Evolutionary conservation across 768 basidiomycete species (phyloP).

Genomic region (Asterophora lycoperdoides): DNA sequence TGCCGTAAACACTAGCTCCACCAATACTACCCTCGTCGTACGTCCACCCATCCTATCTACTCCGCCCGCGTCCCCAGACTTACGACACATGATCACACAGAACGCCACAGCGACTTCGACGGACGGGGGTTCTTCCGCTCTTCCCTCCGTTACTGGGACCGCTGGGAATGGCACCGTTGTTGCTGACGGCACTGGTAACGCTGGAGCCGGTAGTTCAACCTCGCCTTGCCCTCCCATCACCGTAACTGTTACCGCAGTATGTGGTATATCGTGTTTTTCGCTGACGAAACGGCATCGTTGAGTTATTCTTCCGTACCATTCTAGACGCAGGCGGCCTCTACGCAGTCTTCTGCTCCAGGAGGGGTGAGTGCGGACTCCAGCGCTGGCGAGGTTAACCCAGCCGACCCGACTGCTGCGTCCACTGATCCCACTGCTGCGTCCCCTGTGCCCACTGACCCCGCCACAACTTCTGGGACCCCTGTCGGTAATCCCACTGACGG

Average conservation of each 20-base stretch:
- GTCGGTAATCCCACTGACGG: no score
- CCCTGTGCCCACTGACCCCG: no score
- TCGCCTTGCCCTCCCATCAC: slow-evolving; percentile 14
- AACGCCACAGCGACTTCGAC: neutral
- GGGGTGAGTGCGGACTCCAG: no score
- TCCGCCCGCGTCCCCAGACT: neutral
- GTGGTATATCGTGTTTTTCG: no score
- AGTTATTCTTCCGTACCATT: no score
- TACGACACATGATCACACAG: neutral
- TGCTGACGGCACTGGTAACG: slow-evolving; percentile 8
- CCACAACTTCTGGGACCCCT: no score
- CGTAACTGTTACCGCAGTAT: slow-evolving; percentile 15
- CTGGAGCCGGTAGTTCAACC: slow-evolving; percentile 6
- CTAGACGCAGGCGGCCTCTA: slow-evolving; percentile 14
- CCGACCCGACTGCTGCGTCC: no score
- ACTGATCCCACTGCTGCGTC: no score
- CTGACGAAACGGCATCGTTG: no score
- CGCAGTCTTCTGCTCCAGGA: neutral
- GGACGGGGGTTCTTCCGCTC: neutral
- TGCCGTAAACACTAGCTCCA: no score
- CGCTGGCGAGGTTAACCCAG: no score
- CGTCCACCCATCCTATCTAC: neutral
- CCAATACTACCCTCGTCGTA: neutral
- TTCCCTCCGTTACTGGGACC: neutral
- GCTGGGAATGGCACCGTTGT: slow-evolving; percentile 5